Base-by-base conservation (phyloP, 2,329 filamentous ascomycete genomes). In the Fusarium kyushuense region DNA sequence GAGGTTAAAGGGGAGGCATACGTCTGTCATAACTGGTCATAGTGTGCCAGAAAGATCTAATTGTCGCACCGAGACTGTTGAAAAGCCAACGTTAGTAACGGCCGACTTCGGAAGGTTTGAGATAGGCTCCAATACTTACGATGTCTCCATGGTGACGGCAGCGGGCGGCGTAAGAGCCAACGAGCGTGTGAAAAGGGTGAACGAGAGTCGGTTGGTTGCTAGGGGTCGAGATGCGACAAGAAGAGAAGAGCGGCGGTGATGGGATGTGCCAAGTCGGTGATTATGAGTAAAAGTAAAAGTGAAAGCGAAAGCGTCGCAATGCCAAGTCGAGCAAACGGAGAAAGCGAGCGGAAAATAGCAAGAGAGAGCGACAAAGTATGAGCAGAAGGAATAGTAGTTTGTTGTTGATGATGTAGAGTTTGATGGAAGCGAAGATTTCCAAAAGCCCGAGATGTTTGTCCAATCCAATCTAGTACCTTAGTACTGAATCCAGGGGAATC, bases 21-120 rank as follows among this genome's bases (percentile, higher is more conserved):
- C 88, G 88, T 81, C 88, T 82, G 78, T 90, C 88, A 82, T 90
- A 84, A 73, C 88, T 90, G 80, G 88, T 90, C 87, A 90, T 96
- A 73, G 92, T 89, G 85, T 98, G 96, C 96, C 96, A 99, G 83
- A 99, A 95, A 66, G 92, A 92, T 81, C 92, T 92, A 81, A 96
- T 92, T 80, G 91, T 89, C 74, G 86, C 86, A 74, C 88, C 86
- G 76, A 95, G 80, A 75, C 90, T 90, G 71, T 19, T 43, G 10
- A 43, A 61, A 43, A 61, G 30, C 1, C 7, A 41, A 41, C 14
- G 52, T 76, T 68, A 75, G 69, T 57, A 49, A 65, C 23, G 33
- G 43, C 35, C 13, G 29, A 27, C 33, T 27, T 11, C n/a, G 21
- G n/a, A 16, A 35, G 25, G 29, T n/a, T 46, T 30, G n/a, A 57